Percentiles rank a stretch among this genome's conserved stretches.
Conservation (phyloP, 352 stramenopile genomes). For the Aphanomyces euteiches region DNA sequence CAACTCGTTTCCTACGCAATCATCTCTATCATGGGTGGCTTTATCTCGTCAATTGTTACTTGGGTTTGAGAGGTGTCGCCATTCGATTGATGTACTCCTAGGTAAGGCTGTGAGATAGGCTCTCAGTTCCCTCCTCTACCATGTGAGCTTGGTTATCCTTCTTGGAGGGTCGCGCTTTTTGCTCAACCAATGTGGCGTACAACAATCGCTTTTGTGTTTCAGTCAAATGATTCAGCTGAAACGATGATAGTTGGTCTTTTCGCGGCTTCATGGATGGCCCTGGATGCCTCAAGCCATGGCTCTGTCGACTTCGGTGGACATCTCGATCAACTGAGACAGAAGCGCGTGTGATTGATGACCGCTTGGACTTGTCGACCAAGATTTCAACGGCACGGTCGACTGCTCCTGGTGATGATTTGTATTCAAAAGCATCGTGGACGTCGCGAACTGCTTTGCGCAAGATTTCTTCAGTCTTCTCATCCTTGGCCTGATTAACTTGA, state of each 20-base stretch:
- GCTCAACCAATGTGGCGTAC: conserved; percentile 47
- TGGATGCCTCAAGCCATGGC: conserved; percentile 33
- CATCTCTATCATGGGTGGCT: too few species aligned
- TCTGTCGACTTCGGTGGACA: conserved; percentile 37
- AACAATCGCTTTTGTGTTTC: conserved; percentile 58
- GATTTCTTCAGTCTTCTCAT: neutral
- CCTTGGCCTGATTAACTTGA: conserved; percentile 38
- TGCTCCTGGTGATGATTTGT: conserved; percentile 37
- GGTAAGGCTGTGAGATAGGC: neutral
- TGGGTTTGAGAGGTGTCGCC: conserved; percentile 23
- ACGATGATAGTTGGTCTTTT: conserved; percentile 55
- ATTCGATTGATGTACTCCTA: conserved; percentile 25
- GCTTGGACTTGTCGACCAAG: conserved; percentile 17
- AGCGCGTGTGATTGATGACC: neutral
- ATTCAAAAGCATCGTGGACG: conserved; percentile 48
- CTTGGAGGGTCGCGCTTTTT: conserved; percentile 14
- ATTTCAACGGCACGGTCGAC: conserved; percentile 33
- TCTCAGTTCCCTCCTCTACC: conserved; percentile 28
- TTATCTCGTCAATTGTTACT: conserved; percentile 33
- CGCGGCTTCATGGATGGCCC: conserved; percentile 38
- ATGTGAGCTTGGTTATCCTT: conserved; percentile 31
- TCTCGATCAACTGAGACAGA: conserved; percentile 40
- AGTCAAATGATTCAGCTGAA: conserved; percentile 59
- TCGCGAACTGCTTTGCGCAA: neutral
- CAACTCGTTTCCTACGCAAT: conserved; percentile 32